Conservation (phyloP, 164 flowering plant species). For the Liquidambar formosana region DNA sequence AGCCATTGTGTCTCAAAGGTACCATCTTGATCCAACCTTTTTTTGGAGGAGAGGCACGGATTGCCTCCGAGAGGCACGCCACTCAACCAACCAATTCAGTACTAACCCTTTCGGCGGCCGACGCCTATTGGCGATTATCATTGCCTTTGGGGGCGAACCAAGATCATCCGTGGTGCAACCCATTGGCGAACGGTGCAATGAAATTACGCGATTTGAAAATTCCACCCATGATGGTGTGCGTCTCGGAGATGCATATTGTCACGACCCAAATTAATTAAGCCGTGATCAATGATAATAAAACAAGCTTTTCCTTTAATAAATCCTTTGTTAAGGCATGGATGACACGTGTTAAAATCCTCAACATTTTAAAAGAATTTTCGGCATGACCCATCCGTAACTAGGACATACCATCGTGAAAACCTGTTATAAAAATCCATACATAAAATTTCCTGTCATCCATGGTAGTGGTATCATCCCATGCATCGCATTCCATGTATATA, state of each 20-base stretch:
- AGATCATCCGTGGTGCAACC: slow-evolving; percentile 48
- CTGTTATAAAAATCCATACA: too few relatives aligned
- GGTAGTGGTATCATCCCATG: too few relatives aligned
- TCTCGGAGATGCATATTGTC: slow-evolving; percentile 40
- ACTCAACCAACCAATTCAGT: slow-evolving; percentile 28
- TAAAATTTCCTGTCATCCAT: too few relatives aligned
- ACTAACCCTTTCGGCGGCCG: slow-evolving; percentile 30
- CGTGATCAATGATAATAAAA: too few relatives aligned
- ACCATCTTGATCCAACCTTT: slow-evolving; percentile 40
- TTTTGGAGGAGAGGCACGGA: slow-evolving; percentile 42
- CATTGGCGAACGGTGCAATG: slow-evolving; percentile 15
- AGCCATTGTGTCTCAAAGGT: slow-evolving; percentile 28
- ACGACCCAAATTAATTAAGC: too few relatives aligned
- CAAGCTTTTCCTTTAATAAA: too few relatives aligned
- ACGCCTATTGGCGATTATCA: slow-evolving; percentile 41
- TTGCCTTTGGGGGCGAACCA: slow-evolving; percentile 33
- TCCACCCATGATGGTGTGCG: slow-evolving; percentile 29
- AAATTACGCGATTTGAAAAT: slow-evolving; percentile 8
- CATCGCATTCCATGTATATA: too few relatives aligned
- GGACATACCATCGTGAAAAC: too few relatives aligned
- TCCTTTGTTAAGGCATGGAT: too few relatives aligned
- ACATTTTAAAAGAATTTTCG: too few relatives aligned
- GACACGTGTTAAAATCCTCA: too few relatives aligned
- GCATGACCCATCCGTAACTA: too few relatives aligned
- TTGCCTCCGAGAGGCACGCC: slow-evolving; percentile 24